phyloP scores from a whole-genome alignment of 371 early-diverging fungal species.

The Sporodiniella umbellata region DNA sequence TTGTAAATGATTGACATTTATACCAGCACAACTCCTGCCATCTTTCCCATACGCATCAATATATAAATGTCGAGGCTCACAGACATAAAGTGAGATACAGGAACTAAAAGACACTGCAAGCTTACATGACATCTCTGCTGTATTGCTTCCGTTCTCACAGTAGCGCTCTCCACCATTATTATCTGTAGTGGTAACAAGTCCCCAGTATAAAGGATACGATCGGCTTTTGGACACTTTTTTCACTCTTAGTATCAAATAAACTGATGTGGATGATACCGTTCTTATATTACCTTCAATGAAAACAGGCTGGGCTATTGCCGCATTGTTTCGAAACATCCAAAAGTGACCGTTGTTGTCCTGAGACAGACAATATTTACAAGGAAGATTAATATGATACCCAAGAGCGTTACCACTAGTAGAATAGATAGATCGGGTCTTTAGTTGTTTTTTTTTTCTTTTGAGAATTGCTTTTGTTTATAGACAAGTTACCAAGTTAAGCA shows the following conservation, averaged over 20 bases:
- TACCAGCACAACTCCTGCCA: constrained; percentile 5
- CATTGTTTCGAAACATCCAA: constrained; percentile 44
- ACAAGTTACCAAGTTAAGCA: constrained; percentile 31
- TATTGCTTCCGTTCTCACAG: constrained; percentile 18
- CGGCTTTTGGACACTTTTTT: constrained; percentile 14
- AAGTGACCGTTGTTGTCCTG: constrained; percentile 40
- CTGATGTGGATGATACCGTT: not conserved
- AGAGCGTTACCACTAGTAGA: constrained; percentile 42
- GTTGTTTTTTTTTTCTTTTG: not conserved
- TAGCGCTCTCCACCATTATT: constrained; percentile 20
- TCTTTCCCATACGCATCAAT: not conserved
- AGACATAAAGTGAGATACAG: constrained; percentile 18
- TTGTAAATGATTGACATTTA: constrained; percentile 2
- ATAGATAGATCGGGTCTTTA: not conserved
- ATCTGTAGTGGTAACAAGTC: constrained; percentile 34
- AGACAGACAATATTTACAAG: constrained; percentile 35
- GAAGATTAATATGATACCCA: constrained; percentile 44
- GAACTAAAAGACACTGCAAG: constrained; percentile 29
- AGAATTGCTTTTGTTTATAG: not conserved
- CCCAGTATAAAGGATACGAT: constrained; percentile 39
- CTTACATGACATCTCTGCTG: constrained; percentile 32
- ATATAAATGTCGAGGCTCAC: constrained; percentile 9
- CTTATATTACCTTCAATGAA: constrained; percentile 22
- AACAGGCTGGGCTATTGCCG: constrained; percentile 20
- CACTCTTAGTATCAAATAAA: not conserved